Evolutionary conservation across 2,329 filamentous ascomycete genomes (phyloP).

Genomic region (Blastomyces gilchristii): DNA sequence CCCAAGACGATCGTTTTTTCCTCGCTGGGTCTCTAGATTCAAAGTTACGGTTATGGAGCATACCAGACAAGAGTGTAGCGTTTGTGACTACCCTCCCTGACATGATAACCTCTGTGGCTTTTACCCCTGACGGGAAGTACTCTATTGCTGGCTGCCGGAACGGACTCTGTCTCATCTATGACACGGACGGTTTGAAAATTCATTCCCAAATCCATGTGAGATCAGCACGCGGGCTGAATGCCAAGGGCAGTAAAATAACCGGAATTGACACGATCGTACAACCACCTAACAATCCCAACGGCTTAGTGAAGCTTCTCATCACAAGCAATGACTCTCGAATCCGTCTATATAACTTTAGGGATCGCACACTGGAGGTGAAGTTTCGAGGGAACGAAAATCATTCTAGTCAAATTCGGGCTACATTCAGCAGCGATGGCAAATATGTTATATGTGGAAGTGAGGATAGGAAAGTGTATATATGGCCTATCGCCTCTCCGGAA

Average conservation of each 20-base stretch:
- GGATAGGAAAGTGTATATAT: slow-evolving; percentile 81
- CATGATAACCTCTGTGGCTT: slow-evolving; percentile 87
- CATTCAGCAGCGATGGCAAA: slow-evolving; percentile 73
- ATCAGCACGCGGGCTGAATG: slow-evolving; percentile 82
- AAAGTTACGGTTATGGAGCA: slow-evolving; percentile 86
- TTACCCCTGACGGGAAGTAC: slow-evolving; percentile 82
- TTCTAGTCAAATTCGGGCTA: slow-evolving; percentile 80
- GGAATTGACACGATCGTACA: slow-evolving; percentile 68
- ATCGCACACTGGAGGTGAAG: slow-evolving; percentile 78
- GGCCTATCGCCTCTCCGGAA: slow-evolving; percentile 57
- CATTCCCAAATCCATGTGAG: slow-evolving; percentile 85
- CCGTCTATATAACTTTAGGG: slow-evolving; percentile 75
- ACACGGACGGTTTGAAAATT: slow-evolving; percentile 79
- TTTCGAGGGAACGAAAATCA: slow-evolving; percentile 85
- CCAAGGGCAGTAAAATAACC: slow-evolving; percentile 95
- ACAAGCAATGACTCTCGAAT: slow-evolving; percentile 93
- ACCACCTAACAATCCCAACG: slow-evolving; percentile 47
- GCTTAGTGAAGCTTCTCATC: slow-evolving; percentile 72
- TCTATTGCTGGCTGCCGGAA: slow-evolving; percentile 81
- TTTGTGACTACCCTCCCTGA: slow-evolving; percentile 68
- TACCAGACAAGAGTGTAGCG: slow-evolving; percentile 88
- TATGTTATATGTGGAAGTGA: slow-evolving; percentile 92
- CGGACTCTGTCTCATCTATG: slow-evolving; percentile 80
- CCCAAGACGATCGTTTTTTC: slow-evolving; percentile 91
- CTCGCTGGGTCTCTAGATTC: slow-evolving; percentile 85